Base-by-base conservation (phyloP, 345 rosid genomes). In the Viola odorata region DNA sequence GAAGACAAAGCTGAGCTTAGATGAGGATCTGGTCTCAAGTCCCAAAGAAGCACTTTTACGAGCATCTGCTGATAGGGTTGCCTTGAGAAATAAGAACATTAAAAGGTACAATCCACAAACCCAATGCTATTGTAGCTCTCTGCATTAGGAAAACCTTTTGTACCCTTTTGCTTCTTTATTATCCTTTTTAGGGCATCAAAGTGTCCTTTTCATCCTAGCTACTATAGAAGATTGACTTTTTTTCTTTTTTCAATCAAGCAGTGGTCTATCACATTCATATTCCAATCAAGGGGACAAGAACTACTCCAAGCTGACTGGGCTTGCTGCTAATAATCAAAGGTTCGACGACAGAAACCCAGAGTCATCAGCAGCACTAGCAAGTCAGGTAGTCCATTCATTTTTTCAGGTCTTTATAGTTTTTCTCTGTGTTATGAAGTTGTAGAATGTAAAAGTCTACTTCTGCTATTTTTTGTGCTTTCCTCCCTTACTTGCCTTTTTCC, bases 231-330 rank as follows among this genome's bases (percentile, higher is more conserved):
- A 57, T 56, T 50, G 50, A 60, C 52, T 63, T 65, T 37, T 63
- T 65, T 37, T 59, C 58, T 7, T 55, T 50, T 37, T 63, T 58
- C 38, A 62, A 32, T 66, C 68, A 64, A 70, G 64, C 86, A 86
- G 92, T 49, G 92, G 92, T 58, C 63, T 88, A 83, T 91, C 99
- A 64, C 99, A 85, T 53, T 91, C 97, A 5, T 95, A 82, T 84
- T 82, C 99, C 68, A 84, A 80, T 54, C 95, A 77, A 53, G 77
- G 88, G 70, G 95, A 91, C 64, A 84, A 84, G 64, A 83, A 80
- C 68, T 45, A 84, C 36, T 71, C 91, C 45, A 84, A 78, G 76
- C 70, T 73, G 53, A 47, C 79, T 69, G 81, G 74, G 50, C 80
- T 75, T 50, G 49, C 66, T 53, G 69, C 65, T 53, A 76, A 70